Base-by-base conservation (phyloP, 1,284 basidiomycete genomes). In the Paramarasmius palmivorus region DNA sequence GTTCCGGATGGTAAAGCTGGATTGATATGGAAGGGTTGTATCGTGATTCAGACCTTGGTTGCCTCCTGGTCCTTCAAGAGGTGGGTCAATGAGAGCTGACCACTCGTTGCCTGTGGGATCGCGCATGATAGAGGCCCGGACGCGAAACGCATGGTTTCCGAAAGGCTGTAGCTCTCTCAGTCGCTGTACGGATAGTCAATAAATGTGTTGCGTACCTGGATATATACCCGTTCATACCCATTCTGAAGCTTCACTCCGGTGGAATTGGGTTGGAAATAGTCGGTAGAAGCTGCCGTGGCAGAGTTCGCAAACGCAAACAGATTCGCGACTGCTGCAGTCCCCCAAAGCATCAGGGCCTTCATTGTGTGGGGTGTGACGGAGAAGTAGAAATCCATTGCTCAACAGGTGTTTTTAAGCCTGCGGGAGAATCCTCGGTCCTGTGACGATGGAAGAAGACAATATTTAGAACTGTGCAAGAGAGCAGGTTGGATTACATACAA, bases 201-300 rank as follows among this genome's bases (percentile, higher is more conserved):
- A 26, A 37, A 15, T n/a, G 46, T 23, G 25, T 20, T 20, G n/a
- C 55, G 41, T 52, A 70, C 72, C 62, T 73, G 73, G n/a, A 74
- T 65, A 52, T 68, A 73, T 8, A 74, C 67, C 17, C 69, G 66
- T 59, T 72, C 68, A 52, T 70, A 73, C 7, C 68, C 72, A 57
- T 74, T 73, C 57, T 73, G 70, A 23, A 72, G 59, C 51, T 73
- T 73, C 38, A 76, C 66, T 19, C 69, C 73, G 22, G 66, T 72
- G 4, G 67, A 72, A 49, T 68, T 68, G 7, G 60, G 59, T 46
- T 61, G 56, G 37, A 57, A 57, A 32, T 57, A 57, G 17, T 52
- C 54, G 37, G 29, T n/a, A n/a, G n/a, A n/a, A n/a, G n/a, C 29
- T 32, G 29, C 29, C 12, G 12, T 12, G 12, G 12, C 29, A 6